Evolutionary conservation across 305 asterid genomes (phyloP).

Genomic region (Fraxinus floribunda): DNA sequence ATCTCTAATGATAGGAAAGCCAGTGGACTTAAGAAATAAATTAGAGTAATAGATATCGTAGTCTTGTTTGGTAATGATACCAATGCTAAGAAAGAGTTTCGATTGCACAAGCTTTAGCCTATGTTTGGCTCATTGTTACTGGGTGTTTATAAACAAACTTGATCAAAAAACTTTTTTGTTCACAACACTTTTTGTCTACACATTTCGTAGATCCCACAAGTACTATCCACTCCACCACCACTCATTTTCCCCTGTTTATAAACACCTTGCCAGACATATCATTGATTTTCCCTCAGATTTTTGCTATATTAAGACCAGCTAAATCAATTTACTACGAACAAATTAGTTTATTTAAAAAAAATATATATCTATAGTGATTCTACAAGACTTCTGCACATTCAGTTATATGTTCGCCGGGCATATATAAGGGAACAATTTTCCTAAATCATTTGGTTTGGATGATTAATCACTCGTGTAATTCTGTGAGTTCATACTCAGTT

Average conservation of each 20-base stretch:
- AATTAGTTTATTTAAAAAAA: background rate
- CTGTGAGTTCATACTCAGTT: background rate
- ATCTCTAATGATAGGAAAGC: slow-evolving; percentile 1
- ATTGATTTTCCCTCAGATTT: background rate
- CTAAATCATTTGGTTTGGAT: background rate
- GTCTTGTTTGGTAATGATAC: slow-evolving; percentile 3
- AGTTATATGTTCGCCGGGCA: background rate
- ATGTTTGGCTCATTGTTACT: background rate
- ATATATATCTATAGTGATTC: background rate
- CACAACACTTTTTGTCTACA: background rate
- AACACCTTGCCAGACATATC: background rate
- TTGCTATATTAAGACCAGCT: background rate
- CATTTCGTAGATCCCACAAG: background rate
- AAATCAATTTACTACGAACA: background rate
- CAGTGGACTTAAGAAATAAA: background rate
- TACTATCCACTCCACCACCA: background rate
- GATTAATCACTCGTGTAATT: background rate
- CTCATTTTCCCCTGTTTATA: background rate
- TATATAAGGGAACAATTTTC: background rate
- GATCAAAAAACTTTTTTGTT: background rate
- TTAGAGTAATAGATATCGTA: background rate
- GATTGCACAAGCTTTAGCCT: background rate
- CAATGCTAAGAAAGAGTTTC: slow-evolving; percentile 4
- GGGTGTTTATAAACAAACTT: background rate
- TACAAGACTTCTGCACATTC: background rate